phyloP scores from a whole-genome alignment of 1,139 yeast species.

The Candida sp. region DNA sequence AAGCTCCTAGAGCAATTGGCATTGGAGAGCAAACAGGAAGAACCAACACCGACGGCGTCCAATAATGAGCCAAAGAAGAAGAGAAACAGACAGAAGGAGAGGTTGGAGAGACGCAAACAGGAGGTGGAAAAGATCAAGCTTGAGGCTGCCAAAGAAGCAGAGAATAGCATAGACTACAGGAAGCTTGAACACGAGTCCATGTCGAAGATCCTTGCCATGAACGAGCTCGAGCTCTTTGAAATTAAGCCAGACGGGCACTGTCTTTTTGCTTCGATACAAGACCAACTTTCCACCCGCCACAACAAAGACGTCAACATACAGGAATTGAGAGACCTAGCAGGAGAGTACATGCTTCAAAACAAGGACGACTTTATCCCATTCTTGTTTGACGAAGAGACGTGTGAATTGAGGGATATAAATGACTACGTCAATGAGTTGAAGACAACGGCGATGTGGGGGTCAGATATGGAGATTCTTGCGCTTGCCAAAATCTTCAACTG shows the following conservation, averaged over 20 bases:
- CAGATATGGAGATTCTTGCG: slow-evolving; percentile 90
- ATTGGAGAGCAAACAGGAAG: slow-evolving; percentile 22
- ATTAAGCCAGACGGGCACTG: slow-evolving; percentile 96
- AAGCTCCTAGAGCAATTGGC: slow-evolving; percentile 58
- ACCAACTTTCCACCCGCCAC: slow-evolving; percentile 68
- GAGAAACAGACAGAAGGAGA: slow-evolving; percentile 85
- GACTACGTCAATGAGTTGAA: slow-evolving; percentile 74
- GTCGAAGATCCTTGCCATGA: slow-evolving; percentile 50
- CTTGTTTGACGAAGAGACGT: slow-evolving; percentile 76
- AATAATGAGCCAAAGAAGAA: slow-evolving; percentile 31
- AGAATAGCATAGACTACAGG: slow-evolving; percentile 65
- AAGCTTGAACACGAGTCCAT: slow-evolving; percentile 73
- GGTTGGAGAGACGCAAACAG: slow-evolving; percentile 76
- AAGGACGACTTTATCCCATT: slow-evolving; percentile 81
- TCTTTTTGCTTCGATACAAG: slow-evolving; percentile 82
- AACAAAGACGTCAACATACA: slow-evolving; percentile 34
- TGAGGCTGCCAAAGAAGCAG: slow-evolving; percentile 78
- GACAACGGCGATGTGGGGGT: slow-evolving; percentile 92
- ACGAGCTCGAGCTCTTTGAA: slow-evolving; percentile 58
- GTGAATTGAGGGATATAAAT: slow-evolving; percentile 63
- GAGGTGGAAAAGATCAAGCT: slow-evolving; percentile 64
- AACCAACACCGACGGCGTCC: not conserved
- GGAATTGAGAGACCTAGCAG: slow-evolving; percentile 68
- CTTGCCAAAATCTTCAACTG: slow-evolving; percentile 68
- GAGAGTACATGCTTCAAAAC: slow-evolving; percentile 63